Conservation (phyloP, 306 rosid genomes). For the Begonia loranthoides region DNA sequence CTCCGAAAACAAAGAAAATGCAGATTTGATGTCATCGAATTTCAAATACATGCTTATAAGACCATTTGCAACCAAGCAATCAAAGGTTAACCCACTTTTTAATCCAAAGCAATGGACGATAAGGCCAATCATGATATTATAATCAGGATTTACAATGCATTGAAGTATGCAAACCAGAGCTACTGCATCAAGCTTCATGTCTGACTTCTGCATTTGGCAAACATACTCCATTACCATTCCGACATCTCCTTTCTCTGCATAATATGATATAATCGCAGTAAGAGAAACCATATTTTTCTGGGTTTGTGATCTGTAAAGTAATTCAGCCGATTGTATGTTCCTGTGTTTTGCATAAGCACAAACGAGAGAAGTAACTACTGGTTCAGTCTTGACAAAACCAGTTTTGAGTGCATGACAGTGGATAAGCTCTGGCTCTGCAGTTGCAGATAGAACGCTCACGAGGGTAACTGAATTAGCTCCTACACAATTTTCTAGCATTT, state of each 20-base stretch:
- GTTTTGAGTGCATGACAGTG: constrained; percentile 46
- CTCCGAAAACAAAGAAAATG: constrained; percentile 34
- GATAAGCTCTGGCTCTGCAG: constrained; percentile 29
- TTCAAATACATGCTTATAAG: constrained; percentile 69
- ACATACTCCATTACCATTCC: constrained; percentile 32
- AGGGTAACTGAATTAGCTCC: constrained; percentile 48
- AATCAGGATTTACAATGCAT: constrained; percentile 42
- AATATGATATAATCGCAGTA: constrained; percentile 53
- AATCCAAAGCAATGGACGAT: constrained; percentile 53
- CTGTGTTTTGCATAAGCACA: constrained; percentile 47
- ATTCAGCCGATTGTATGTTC: constrained; percentile 27
- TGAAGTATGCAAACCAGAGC: constrained; percentile 56
- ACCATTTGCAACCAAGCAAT: constrained; percentile 50
- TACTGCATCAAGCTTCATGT: constrained; percentile 53
- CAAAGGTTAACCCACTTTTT: constrained; percentile 33
- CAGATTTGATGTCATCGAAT: constrained; percentile 40
- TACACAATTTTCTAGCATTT: constrained; percentile 33
- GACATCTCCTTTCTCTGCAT: constrained; percentile 39
- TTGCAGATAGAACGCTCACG: constrained; percentile 49
- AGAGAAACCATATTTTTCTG: constrained; percentile 41
- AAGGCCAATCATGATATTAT: constrained; percentile 34
- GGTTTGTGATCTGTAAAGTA: constrained; percentile 30
- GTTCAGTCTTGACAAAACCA: constrained; percentile 30
- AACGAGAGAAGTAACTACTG: constrained; percentile 54
- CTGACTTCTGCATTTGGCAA: constrained; percentile 27